Conservation (phyloP, 2,329 filamentous ascomycete species). For the Sclerotinia subarctica region DNA sequence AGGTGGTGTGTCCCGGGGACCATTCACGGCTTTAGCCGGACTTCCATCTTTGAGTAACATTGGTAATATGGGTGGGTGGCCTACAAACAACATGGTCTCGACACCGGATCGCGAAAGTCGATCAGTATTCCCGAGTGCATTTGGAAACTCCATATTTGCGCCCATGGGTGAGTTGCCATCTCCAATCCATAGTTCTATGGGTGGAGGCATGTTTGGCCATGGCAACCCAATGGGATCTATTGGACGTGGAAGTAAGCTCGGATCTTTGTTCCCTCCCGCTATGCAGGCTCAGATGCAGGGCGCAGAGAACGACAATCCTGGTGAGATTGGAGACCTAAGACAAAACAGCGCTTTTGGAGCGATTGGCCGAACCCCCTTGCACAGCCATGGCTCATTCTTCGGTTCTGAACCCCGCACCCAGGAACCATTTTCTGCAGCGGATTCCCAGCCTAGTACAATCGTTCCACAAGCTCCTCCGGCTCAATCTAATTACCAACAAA, state of each 20-base stretch:
- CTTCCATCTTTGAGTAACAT: slow-evolving; percentile 53
- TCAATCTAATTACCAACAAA: slow-evolving; percentile 36
- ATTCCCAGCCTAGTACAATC: slow-evolving; percentile 30
- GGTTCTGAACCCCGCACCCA: slow-evolving; percentile 40
- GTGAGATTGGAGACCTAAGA: slow-evolving; percentile 58
- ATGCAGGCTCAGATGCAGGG: slow-evolving; percentile 90
- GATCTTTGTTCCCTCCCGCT: slow-evolving; percentile 79
- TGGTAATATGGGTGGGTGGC: slow-evolving; percentile 45
- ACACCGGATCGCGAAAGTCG: slow-evolving; percentile 64
- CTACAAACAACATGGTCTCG: slow-evolving; percentile 57
- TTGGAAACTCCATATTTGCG: slow-evolving; percentile 79
- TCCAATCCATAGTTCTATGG: slow-evolving; percentile 56
- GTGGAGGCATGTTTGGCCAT: slow-evolving; percentile 68
- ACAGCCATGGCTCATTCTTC: slow-evolving; percentile 52
- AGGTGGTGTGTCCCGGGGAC: slow-evolving; percentile 52
- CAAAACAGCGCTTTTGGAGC: slow-evolving; percentile 62
- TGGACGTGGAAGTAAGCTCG: slow-evolving; percentile 75
- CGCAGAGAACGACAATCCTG: slow-evolving; percentile 60
- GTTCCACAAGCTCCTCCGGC: slow-evolving; percentile 32
- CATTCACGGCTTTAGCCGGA: slow-evolving; percentile 61
- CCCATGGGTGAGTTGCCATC: slow-evolving; percentile 76
- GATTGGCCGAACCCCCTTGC: slow-evolving; percentile 62
- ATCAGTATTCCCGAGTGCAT: slow-evolving; percentile 53
- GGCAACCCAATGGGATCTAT: slow-evolving; percentile 52
- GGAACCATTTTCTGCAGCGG: slow-evolving; percentile 33